Percentiles rank a stretch among this genome's conserved stretches.
Evolutionary conservation across 2,329 filamentous ascomycete genomes (phyloP).

Genomic region (Zalaria obscura): DNA sequence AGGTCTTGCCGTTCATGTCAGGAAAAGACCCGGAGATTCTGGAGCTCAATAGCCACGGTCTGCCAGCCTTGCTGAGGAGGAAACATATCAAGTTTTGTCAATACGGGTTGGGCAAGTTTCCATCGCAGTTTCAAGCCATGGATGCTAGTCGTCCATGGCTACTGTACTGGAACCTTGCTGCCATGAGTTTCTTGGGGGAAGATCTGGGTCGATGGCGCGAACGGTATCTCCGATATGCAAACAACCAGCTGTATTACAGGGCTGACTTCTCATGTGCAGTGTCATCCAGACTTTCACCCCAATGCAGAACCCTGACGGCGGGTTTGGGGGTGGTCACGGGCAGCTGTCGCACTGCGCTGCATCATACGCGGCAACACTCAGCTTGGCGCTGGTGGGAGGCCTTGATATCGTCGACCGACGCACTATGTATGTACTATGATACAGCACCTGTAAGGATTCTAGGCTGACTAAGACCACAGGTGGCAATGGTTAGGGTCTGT

Average conservation of each 20-base stretch:
- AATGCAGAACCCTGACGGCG: slow-evolving; percentile 71
- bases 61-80: slow-evolving; percentile 58
- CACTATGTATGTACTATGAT: slow-evolving; percentile 41
- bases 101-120: slow-evolving; percentile 43
- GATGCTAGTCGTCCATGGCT: slow-evolving; percentile 91
- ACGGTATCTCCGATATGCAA: slow-evolving; percentile 25
- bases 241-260: no score
- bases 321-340: slow-evolving; percentile 87
- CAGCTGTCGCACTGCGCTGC: slow-evolving; percentile 80
- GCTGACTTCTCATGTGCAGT: no score
- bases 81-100: slow-evolving; percentile 48
- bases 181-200: slow-evolving; percentile 60
- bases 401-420: slow-evolving; percentile 64
- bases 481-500: slow-evolving; percentile 81
- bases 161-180: slow-evolving; percentile 80
- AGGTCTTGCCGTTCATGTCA: slow-evolving; percentile 54
- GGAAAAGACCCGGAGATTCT: slow-evolving; percentile 34
- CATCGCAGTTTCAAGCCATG: slow-evolving; percentile 54
- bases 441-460: slow-evolving; percentile 1
- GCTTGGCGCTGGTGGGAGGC: slow-evolving; percentile 65
- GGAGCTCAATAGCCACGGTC: slow-evolving; percentile 49
- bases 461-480: slow-evolving; percentile 20
- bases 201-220: slow-evolving; percentile 53
- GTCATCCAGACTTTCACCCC: slow-evolving; percentile 53
- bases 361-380: slow-evolving; percentile 72